Base-by-base conservation (phyloP, 176 grass and related monocot genomes). In the Hyparrhenia diplandra region DNA sequence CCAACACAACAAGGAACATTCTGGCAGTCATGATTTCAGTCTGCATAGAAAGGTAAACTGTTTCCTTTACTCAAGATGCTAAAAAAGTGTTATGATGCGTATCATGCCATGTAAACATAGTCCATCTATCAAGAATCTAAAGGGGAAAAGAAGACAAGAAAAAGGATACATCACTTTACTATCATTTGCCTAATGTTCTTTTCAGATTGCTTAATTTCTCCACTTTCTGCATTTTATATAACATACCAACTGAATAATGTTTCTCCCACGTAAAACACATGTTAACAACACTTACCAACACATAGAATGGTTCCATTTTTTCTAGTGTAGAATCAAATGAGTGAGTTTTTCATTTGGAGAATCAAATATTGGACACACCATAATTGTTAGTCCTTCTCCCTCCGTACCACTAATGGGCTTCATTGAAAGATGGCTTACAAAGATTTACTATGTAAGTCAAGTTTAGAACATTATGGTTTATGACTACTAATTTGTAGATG, bases 21-120 rank as follows among this genome's bases (percentile, higher is more conserved):
- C 80, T 80, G 37, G 76, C 47, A 87, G 25, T 21, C 40, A 77
- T 75, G 73, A 37, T 80, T 83, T 82, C 29, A 17, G 73, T 45
- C 3, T 73, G 63, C 89, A 65, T 21, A 75, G 43, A 59, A 89
- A 94, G 92, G 92, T 94, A 91, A 71, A 25, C 16, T 82, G 20
- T 24, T 71, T 41, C 65, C 52, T n/a, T 67, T 63, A 8, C 42
- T 43, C 51, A 54, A 32, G 34, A 31, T 71, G 71, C 14, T 65
- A 40, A 28, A 24, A 32, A 28, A 30, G 60, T 41, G 25, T 39
- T 35, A 27, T 36, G 23, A 63, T 62, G 37, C 68, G 64, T 64
- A 13, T 47, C 13, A 47, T 11, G 1, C 8, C 13, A 46, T 9
- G 21, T 24, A 73, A 42, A 45, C 34, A n/a, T 8, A 32, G 25